Base-by-base conservation (phyloP, 108 stramenopile genomes). In the Parietichytrium sp. region DNA sequence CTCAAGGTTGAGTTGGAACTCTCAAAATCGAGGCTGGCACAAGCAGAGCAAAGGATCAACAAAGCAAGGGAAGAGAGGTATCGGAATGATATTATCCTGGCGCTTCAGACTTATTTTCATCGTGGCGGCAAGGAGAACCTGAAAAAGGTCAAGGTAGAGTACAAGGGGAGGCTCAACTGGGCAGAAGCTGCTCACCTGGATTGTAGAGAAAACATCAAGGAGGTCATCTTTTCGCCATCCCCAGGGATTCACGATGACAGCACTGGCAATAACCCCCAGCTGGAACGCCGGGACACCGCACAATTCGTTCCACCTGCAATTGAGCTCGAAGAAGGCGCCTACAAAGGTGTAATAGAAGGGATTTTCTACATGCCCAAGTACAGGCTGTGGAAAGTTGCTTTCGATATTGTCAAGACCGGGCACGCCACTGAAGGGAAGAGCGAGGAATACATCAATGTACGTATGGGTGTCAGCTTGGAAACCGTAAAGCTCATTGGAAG, bases 71-170 rank as follows among this genome's bases (percentile, higher is more conserved):
- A 72, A 42, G 33, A 33, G 15, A 16, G 20, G 42, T n/a, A 23
- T n/a, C 61, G 61, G 20, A 10, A n/a, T 38, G 3, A 72, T 20
- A 33, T 72, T 0, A 25, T 72, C 61, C 36, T 72, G 61, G 61
- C 61, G 29, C 36, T 72, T 27, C 38, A 72, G 61, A 25, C 61
- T 15, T 72, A 45, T 27, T 72, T 72, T 25, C 61, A 72, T 13
- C 10, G 20, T 13, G 61, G 61, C 2, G 61, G 61, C 13, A 8
- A 18, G 23, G 42, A n/a, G 10, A 72, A 72, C 42, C 42, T 72
- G 20, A 42, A 10, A 0, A 72, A 72, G 20, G 25, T 72, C 10
- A 23, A 16, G 38, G 20, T 45, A n/a, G 20, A 6, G n/a, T 27
- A 45, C 42, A 25, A n/a, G 10, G 61, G 61, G n/a, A 42, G 13